A percentile compares a stretch with the other conserved stretches of the same genome.
Evolutionary conservation across 306 rosid species (phyloP).

Genomic region (Pyrus betulifolia): DNA sequence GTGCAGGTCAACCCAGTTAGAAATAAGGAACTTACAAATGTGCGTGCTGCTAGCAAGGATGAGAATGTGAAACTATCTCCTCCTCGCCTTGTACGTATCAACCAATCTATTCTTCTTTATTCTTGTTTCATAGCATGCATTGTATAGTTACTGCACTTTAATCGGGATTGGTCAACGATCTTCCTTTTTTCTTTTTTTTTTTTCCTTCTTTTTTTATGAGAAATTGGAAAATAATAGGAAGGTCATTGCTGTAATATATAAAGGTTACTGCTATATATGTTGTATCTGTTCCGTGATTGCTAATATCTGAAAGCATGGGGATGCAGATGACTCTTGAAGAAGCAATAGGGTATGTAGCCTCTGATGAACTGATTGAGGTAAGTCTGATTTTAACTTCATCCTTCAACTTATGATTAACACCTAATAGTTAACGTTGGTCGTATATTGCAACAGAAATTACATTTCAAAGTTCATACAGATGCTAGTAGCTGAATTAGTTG

Average conservation of each 20-base stretch:
- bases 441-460: background rate
- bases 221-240: background rate
- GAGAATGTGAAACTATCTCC: slow-evolving; percentile 87
- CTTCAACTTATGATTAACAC: background rate
- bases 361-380: slow-evolving; percentile 96
- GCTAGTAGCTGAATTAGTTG: background rate
- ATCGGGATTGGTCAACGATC: background rate
- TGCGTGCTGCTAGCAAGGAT: slow-evolving; percentile 74
- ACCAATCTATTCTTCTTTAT: slow-evolving; percentile 3
- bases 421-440: background rate
- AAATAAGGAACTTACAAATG: slow-evolving; percentile 62
- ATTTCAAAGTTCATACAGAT: background rate
- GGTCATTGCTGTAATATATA: background rate
- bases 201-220: too few relatives aligned
- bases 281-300: background rate
- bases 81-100: slow-evolving; percentile 80
- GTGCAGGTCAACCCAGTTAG: slow-evolving; percentile 81
- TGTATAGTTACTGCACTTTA: background rate
- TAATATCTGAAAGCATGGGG: slow-evolving; percentile 23
- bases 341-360: slow-evolving; percentile 94
- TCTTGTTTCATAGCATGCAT: background rate
- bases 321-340: slow-evolving; percentile 94
- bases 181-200: background rate
- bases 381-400: background rate
- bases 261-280: background rate